Conservation (phyloP, 331 rosid genomes). For the Acacia concinna region DNA sequence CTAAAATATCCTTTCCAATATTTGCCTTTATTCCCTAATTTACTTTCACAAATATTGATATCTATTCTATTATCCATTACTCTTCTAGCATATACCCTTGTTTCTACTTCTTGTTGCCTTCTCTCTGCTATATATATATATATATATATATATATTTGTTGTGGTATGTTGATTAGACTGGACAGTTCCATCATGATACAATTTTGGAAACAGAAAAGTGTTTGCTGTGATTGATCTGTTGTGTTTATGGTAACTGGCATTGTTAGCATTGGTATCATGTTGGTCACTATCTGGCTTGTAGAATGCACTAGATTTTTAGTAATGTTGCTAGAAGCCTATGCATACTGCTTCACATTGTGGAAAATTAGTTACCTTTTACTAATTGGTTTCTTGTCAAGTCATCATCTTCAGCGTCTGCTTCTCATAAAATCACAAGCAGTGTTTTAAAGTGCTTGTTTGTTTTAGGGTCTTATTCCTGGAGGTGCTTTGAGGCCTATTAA, state of each 20-base stretch:
- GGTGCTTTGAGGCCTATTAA: conserved; percentile 90
- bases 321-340: conserved; percentile 5
- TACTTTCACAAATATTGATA: background rate
- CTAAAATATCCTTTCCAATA: background rate
- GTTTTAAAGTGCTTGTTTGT: conserved; percentile 34
- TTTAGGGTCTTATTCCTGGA: conserved; percentile 93
- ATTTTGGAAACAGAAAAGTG: conserved; percentile 14
- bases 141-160: too few species aligned
- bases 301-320: conserved; percentile 9
- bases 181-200: background rate
- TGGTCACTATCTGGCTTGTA: conserved; percentile 13
- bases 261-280: conserved; percentile 17
- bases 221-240: background rate
- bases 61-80: background rate
- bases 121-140: background rate
- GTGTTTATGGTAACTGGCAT: background rate
- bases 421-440: background rate
- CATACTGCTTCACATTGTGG: conserved; percentile 16
- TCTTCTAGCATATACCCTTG: background rate
- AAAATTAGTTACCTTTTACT: conserved; percentile 12
- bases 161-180: background rate
- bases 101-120: background rate
- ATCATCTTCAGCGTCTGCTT: background rate
- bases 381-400: background rate
- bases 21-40: background rate